Evolutionary conservation across 345 rosid species (phyloP).

Genomic region (Mangifera indica): DNA sequence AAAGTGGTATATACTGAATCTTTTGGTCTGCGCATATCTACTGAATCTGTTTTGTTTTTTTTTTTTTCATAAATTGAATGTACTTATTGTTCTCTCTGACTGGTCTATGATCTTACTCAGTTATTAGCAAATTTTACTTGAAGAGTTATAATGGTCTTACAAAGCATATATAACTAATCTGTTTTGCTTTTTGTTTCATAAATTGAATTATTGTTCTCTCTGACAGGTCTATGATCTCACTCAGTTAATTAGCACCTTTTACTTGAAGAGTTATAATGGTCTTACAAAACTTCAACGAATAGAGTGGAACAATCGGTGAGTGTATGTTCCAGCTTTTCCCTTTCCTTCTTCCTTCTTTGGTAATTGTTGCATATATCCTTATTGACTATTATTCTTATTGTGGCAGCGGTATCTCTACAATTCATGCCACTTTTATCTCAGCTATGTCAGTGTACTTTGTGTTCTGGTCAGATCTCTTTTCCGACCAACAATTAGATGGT

Average conservation of each 20-base stretch:
- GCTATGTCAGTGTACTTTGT: constrained; percentile 64
- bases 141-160: constrained; percentile 56
- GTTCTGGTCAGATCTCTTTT: constrained; percentile 72
- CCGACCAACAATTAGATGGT: constrained; percentile 41
- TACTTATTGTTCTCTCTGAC: constrained; percentile 9
- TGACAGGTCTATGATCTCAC: constrained; percentile 67
- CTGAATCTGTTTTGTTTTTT: constrained; percentile 4
- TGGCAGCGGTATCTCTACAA: constrained; percentile 76
- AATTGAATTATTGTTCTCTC: constrained; percentile 3
- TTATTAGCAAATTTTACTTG: constrained; percentile 56
- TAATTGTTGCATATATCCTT: constrained; percentile 10
- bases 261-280: constrained; percentile 54
- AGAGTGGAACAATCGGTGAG: constrained; percentile 91
- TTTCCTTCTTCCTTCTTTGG: constrained; percentile 4
- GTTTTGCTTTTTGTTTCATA: neutral
- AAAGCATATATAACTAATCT: too few relatives aligned
- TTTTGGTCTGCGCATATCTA: neutral
- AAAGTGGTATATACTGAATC: constrained; percentile 55
- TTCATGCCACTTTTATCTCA: constrained; percentile 68
- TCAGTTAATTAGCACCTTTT: constrained; percentile 54
- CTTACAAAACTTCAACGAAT: constrained; percentile 59
- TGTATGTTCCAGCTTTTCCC: neutral
- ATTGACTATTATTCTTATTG: constrained; percentile 11
- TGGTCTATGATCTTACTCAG: constrained; percentile 71
- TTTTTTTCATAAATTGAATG: neutral